phyloP scores from a whole-genome alignment of 2,329 filamentous ascomycete genomes.

The Ambrosiella beaveri region DNA sequence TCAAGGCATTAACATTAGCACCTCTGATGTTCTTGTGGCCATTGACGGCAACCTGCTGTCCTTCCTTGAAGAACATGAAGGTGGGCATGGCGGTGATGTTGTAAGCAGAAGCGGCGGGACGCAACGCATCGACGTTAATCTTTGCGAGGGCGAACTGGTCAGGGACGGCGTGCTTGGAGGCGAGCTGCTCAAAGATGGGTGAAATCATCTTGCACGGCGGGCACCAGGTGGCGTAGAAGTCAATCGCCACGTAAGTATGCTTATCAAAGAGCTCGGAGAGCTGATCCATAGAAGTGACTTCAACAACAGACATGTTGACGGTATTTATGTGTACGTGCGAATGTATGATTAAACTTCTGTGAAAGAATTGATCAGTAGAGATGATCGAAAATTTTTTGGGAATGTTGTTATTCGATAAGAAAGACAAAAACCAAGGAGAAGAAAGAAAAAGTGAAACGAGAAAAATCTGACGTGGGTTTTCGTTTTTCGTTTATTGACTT shows the following conservation, averaged over 20 bases:
- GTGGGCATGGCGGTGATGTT: slow-evolving; percentile 84
- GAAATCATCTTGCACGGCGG: slow-evolving; percentile 87
- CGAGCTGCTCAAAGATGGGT: slow-evolving; percentile 39
- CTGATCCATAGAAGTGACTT: slow-evolving; percentile 4
- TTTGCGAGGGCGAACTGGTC: slow-evolving; percentile 62
- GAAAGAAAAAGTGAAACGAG: no score
- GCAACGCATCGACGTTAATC: slow-evolving; percentile 73
- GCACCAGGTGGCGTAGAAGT: slow-evolving; percentile 84
- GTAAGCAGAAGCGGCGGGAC: slow-evolving; percentile 59
- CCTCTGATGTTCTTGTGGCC: slow-evolving; percentile 17
- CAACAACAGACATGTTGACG: slow-evolving; percentile 11
- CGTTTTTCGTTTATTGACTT: no score
- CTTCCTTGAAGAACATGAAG: slow-evolving; percentile 70
- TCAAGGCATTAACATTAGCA: slow-evolving; percentile 16
- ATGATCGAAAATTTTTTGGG: neutral
- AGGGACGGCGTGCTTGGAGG: slow-evolving; percentile 16
- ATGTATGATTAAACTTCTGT: neutral
- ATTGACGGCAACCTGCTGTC: slow-evolving; percentile 27
- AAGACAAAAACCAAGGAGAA: no score
- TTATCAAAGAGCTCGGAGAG: slow-evolving; percentile 15
- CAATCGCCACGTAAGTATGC: slow-evolving; percentile 54
- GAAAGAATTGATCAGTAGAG: neutral
- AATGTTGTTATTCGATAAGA: no score
- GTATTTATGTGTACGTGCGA: neutral
- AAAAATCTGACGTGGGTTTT: no score